phyloP scores from a whole-genome alignment of 176 grass and related monocot genomes.

The Bromus sterilis region DNA sequence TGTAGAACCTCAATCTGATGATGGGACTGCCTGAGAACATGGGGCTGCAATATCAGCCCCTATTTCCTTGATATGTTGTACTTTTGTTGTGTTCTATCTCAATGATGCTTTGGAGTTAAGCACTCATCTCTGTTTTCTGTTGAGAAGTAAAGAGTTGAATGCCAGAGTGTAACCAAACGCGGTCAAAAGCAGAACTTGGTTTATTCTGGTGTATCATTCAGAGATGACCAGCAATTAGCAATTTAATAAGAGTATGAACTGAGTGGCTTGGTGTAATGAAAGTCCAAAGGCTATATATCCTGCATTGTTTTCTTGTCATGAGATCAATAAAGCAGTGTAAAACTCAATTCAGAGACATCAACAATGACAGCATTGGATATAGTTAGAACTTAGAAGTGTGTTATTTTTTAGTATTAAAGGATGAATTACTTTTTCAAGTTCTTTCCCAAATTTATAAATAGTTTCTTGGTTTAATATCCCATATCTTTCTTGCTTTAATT shows the following conservation, averaged over 20 bases:
- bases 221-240: not conserved
- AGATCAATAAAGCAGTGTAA: not conserved
- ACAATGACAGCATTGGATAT: not conserved
- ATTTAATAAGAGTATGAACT: constrained; percentile 12
- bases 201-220: constrained; percentile 12
- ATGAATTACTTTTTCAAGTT: not conserved
- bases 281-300: not conserved
- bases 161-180: not conserved
- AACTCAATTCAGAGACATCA: not conserved
- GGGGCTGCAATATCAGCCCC: no score
- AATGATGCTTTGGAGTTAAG: not conserved
- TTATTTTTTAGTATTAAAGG: constrained; percentile 10
- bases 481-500: no score
- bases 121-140: not conserved
- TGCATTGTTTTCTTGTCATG: not conserved
- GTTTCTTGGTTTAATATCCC: no score
- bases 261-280: not conserved
- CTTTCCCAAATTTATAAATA: not conserved
- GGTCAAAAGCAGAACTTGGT: no score
- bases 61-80: no score
- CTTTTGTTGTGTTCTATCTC: not conserved
- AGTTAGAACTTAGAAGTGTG: no score
- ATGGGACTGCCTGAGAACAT: no score
- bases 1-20: no score
- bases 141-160: not conserved